Evolutionary conservation across 139 green algal genomes (phyloP).

Genomic region (Chlamydomonas incerta): DNA sequence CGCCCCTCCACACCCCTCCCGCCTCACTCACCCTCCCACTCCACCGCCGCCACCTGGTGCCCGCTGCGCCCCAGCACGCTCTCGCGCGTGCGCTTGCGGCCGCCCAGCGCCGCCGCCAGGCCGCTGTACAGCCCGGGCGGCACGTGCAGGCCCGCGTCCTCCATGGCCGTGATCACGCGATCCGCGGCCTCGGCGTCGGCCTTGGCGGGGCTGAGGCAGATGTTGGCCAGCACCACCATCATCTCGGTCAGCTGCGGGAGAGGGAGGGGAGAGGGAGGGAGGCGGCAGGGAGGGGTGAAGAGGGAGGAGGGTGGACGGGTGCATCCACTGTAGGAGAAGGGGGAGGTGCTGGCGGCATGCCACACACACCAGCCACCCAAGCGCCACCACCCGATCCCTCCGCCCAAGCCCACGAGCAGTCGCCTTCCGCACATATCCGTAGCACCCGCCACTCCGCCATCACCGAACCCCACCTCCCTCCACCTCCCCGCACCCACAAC

Average conservation of each 20-base stretch:
- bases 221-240: constrained; percentile 3
- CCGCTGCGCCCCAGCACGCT: not conserved
- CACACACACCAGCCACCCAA: too few species aligned
- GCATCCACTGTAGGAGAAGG: too few species aligned
- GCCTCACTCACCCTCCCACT: not conserved
- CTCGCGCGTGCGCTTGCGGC: constrained; percentile 2
- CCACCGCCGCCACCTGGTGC: not conserved
- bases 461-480: too few species aligned
- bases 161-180: not conserved
- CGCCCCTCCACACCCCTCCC: not conserved
- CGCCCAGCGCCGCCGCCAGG: constrained; percentile 2
- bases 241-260: constrained; percentile 16
- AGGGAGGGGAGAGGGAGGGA: not conserved
- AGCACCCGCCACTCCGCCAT: too few species aligned
- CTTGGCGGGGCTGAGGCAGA: not conserved
- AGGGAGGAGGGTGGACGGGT: too few species aligned
- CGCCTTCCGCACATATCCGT: too few species aligned
- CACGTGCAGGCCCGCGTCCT: not conserved
- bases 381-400: too few species aligned
- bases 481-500: not conserved
- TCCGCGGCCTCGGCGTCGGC: constrained; percentile 14
- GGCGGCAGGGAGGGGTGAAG: too few species aligned
- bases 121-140: not conserved
- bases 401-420: too few species aligned
- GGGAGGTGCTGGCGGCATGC: too few species aligned